Evolutionary conservation across 495 filamentous ascomycete genomes (phyloP), one percentile per base, ranked within the genome.

Genomic region (Aspergillus asperescens): DNA sequence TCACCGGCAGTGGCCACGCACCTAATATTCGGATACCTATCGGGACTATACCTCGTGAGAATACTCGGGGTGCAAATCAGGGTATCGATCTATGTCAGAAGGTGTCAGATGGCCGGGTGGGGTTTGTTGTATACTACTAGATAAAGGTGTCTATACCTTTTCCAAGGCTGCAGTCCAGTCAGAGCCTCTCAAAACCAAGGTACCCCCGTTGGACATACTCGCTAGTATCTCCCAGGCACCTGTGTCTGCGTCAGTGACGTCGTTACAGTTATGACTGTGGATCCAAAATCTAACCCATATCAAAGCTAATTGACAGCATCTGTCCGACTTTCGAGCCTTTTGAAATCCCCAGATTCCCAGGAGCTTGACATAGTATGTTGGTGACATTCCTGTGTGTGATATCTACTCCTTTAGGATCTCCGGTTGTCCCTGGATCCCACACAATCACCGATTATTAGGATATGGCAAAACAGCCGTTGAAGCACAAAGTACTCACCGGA

Each of bases 41-140:
- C 13, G 1, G 49, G 49, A 19, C 16, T 9, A 16, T 52, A 52
- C 29, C 20, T 12, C 7, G 7, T 34, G 23, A 52, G 49, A 15
- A 52, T 44, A 22, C 49, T 52, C 23, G 49, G 49, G 18, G 49
- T 52, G 49, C 49, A 52, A 18, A 52, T 52, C 39, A 52, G 29
- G 7, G 18, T 52, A 16, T 52, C 49, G 28, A 52, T 44, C 49
- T 51, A 15, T 5, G 10, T 8, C 25, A 12, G 7, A 3, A 42
- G 10, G 3, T 1, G 19, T 40, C 8, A 40, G 37, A 40, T 22
- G 1, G 2, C 16, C 37, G 19, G 20, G 18, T 18, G 7, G 13
- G n/a, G 15, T 7, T 28, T 7, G 27, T 12, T 13, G 13, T 28
- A 28, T 10, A 22, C 23, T 28, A 31, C 44, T 1, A 16, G 18